These are phyloP conservation scores for Fomitopsis schrenkii DNA, from an alignment of 1,284 basidiomycete species.

Conservation along the genomic window DNA sequence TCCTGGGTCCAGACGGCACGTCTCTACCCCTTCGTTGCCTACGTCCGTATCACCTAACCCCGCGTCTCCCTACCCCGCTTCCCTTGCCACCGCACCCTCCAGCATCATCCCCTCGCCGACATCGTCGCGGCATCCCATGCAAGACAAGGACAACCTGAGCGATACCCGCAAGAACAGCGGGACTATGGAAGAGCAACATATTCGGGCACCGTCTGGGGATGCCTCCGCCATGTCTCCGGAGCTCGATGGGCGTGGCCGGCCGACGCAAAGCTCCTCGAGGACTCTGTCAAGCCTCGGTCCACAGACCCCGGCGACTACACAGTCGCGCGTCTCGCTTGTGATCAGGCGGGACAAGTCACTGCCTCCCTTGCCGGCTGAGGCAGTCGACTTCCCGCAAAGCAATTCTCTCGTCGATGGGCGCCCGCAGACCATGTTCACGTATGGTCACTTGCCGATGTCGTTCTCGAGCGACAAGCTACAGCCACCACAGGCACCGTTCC, in stretches of 20 bases:
- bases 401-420: slow-evolving; percentile 38
- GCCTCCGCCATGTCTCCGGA: slow-evolving; percentile 13
- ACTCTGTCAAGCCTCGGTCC: slow-evolving; percentile 25
- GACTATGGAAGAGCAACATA: slow-evolving; percentile 19
- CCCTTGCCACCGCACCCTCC: slow-evolving; percentile 68
- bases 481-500: slow-evolving; percentile 64
- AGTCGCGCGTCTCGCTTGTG: slow-evolving; percentile 27
- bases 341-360: slow-evolving; percentile 68
- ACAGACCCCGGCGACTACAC: slow-evolving; percentile 29
- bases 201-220: slow-evolving; percentile 18
- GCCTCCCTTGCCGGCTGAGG: slow-evolving; percentile 68
- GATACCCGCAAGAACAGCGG: slow-evolving; percentile 40
- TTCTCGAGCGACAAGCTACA: slow-evolving; percentile 41
- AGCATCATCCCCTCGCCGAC: slow-evolving; percentile 70
- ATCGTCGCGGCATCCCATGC: slow-evolving; percentile 58
- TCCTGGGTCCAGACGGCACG: slow-evolving; percentile 43
- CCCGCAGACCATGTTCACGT: slow-evolving; percentile 63
- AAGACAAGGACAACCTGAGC: slow-evolving; percentile 40
- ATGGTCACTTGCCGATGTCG: slow-evolving; percentile 47
- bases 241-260: slow-evolving; percentile 22
- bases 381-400: slow-evolving; percentile 32
- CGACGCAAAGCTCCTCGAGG: slow-evolving; percentile 23
- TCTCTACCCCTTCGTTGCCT: slow-evolving; percentile 64
- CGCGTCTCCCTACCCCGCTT: slow-evolving; percentile 51
- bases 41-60: slow-evolving; percentile 54